Evolutionary conservation across 805 yeast species (phyloP), one percentile per base, ranked within the genome.

Genomic region (Lipomyces starkeyi): DNA sequence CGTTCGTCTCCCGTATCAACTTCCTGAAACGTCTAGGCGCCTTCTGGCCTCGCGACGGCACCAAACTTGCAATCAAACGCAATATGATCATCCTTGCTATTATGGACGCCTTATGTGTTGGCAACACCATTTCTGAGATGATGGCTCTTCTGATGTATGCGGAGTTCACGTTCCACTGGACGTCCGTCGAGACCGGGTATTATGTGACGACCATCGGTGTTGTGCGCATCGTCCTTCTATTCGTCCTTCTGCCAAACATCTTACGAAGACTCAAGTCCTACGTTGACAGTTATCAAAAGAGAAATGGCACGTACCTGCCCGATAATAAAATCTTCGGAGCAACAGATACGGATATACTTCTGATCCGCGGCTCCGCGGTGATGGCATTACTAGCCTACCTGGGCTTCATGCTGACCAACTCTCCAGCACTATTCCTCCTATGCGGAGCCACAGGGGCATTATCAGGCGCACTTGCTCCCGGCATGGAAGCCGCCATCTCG

Each of bases 121-220:
- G 65, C 6, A 67, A 64, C 59, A 53, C 59, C 14, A 29, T 64
- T 47, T 32, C 56, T 20, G 71, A 67, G 27, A 43, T 64, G 32
- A 58, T 54, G 60, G 71, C 67, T 17, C 32, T 56, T 8, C 57
- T 67, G 27, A 57, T 67, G 43, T 75, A 72, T 57, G 65, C 75
- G 3, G 78, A 75, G 62, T 68, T 68, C 59, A 63, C 65, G 60
- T 76, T 74, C 66, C 66, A 75, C 47, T 76, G 78, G 78, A 71
- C 76, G 1, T 64, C 78, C 3, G 75, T 76, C 17, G 76, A 76
- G 64, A 73, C 74, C 8, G 79, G 79, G 9, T 76, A 77, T 66
- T 59, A 76, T 49, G 69, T 77, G 63, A 65, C 78, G 9, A 47
- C 74, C 55, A 52, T 71, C 22, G 79, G 79, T 2, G 43, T 69